Evolutionary conservation across 2,329 filamentous ascomycete genomes (phyloP), one percentile per base, ranked within the genome.

Genomic region (Ambrosiella beaveri): DNA sequence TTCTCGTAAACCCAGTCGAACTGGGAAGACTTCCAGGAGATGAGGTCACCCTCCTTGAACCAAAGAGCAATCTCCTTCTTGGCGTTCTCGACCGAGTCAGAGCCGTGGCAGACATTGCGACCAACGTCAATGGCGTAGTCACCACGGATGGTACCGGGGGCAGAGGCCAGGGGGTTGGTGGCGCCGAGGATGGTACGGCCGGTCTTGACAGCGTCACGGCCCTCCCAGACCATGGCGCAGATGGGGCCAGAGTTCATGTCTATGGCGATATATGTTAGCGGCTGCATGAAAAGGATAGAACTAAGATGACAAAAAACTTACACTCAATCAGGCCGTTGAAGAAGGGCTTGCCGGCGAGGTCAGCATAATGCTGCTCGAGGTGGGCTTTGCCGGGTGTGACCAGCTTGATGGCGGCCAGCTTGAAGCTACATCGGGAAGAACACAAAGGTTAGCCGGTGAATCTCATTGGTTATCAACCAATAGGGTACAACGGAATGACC

Each of bases 71-170:
- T 98, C 81, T 98, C 93, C 87, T 97, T 96, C 86, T 97, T 82
- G 76, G 93, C 93, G 79, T 82, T 95, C 84, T 98, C 93, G 75
- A 98, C 91, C 72, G 80, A 84, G 82, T 98, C 93, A 75, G 89
- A 96, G 73, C 93, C 93, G 84, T 98, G 93, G 87, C 91, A 97
- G 78, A 97, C 89, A 81, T 98, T 98, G 74, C 91, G 88, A 77
- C 93, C 93, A 71, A 74, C 71, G 61, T 75, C 82, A 67, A 91
- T 86, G 73, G 86, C 86, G 73, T 73, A 89, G 79, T 91, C 86
- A 74, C 89, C 91, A 78, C 93, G 91, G 82, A 98, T 98, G 78
- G 93, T 98, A 73, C 93, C 93, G 64, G 93, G 93, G 68, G 85
- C 82, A 60, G 91, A 97, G 71, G 85, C 87, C 65, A 93, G 81